Percentiles rank a stretch among this genome's conserved stretches.
These are phyloP conservation scores for Luzula sylvatica DNA, from an alignment of 176 grass and related monocot genomes.

Conservation along the genomic window DNA sequence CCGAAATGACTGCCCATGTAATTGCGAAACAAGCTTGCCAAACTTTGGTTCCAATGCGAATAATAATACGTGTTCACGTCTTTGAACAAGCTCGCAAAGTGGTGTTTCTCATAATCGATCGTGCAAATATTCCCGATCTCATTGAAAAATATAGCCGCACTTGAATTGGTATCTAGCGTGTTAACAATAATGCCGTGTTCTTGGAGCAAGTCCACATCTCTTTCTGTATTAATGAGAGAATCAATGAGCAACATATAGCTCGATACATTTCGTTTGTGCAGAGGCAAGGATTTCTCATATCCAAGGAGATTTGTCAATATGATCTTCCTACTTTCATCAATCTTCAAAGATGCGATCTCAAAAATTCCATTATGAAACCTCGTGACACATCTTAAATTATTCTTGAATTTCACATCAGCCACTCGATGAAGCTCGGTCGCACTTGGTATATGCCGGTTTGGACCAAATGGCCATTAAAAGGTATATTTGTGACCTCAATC, in stretches of 20 bases:
- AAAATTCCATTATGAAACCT: neutral
- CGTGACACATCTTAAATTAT: neutral
- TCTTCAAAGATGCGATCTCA: neutral
- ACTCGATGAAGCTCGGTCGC: constrained; percentile 3
- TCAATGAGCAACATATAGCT: constrained; percentile 13
- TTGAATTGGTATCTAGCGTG: neutral
- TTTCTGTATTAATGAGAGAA: constrained; percentile 1
- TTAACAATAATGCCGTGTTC: neutral
- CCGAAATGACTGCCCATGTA: constrained; percentile 3
- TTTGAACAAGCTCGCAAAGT: neutral
- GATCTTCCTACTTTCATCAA: neutral
- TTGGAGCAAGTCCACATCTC: constrained; percentile 13
- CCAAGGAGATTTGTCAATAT: constrained; percentile 2
- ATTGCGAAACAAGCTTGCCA: constrained; percentile 3
- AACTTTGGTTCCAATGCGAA: neutral
- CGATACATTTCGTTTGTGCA: neutral
- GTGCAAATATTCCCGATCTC: neutral
- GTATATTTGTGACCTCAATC: neutral
- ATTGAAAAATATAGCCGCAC: constrained; percentile 16
- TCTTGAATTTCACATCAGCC: neutral
- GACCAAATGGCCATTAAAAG: neutral
- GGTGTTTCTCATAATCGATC: neutral
- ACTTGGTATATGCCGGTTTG: neutral
- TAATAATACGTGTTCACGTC: too few relatives aligned
- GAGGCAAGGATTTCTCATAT: neutral